Conservation (phyloP, 306 rosid species). For the Lathyrus sativus region DNA sequence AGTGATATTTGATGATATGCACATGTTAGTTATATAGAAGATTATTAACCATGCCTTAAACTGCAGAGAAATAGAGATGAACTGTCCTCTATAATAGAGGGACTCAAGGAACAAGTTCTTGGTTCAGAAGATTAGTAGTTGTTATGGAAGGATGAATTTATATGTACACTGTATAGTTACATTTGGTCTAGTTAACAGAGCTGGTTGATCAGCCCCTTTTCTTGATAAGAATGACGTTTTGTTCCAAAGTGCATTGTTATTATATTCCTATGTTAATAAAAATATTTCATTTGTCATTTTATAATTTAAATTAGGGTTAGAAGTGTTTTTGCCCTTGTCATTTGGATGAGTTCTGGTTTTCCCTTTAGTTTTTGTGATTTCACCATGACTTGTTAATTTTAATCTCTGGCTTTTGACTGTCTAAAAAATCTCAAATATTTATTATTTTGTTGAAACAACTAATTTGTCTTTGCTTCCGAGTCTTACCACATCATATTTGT, state of each 20-base stretch:
- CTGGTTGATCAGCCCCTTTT: conserved; percentile 1
- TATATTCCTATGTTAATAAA: not conserved
- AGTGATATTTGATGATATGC: not conserved
- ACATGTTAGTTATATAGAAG: not conserved
- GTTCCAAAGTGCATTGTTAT: not conserved
- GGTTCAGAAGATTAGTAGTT: conserved; percentile 59
- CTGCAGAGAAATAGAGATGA: conserved; percentile 85
- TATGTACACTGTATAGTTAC: conserved; percentile 40
- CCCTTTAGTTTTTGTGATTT: too few species aligned
- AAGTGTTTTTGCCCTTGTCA: too few species aligned
- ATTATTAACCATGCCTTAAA: conserved; percentile 17
- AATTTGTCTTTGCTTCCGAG: too few species aligned
- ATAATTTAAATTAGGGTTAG: too few species aligned
- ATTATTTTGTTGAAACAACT: too few species aligned
- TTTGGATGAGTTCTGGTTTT: too few species aligned
- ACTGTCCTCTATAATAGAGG: conserved; percentile 62
- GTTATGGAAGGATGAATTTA: not conserved
- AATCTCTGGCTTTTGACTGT: too few species aligned
- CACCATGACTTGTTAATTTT: too few species aligned
- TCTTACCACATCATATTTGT: too few species aligned
- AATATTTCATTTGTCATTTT: too few species aligned
- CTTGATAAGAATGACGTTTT: not conserved
- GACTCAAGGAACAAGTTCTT: conserved; percentile 67
- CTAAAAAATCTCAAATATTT: too few species aligned
- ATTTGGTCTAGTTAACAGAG: conserved; percentile 22